phyloP scores from a whole-genome alignment of 129 eudicot genomes.

The Escallonia herrerae region DNA sequence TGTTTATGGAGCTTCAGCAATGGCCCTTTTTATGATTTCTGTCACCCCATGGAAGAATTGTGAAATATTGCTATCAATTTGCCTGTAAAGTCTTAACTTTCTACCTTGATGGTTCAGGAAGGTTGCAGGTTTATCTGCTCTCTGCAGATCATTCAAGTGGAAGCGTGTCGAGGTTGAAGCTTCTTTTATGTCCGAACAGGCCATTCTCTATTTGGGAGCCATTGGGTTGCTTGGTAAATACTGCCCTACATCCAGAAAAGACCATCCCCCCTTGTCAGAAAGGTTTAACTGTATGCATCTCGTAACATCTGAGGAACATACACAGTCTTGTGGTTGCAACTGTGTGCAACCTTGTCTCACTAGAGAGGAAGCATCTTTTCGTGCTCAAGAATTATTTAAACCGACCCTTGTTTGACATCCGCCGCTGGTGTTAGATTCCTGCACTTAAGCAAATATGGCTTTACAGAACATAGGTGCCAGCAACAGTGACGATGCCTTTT shows the following conservation, averaged over 20 bases:
- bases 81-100: neutral
- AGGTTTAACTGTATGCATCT: conserved; percentile 59
- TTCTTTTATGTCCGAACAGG: conserved; percentile 76
- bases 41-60: too few species aligned
- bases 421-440: neutral
- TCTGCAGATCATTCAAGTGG: conserved; percentile 19
- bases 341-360: conserved; percentile 28
- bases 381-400: conserved; percentile 5
- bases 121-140: conserved; percentile 11
- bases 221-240: conserved; percentile 78
- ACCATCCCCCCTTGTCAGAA: conserved; percentile 16
- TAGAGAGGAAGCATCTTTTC: conserved; percentile 3
- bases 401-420: conserved; percentile 10
- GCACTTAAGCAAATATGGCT: conserved; percentile 39
- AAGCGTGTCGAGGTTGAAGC: conserved; percentile 25
- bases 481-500: conserved; percentile 87
- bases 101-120: neutral
- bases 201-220: conserved; percentile 43
- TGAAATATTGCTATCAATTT: too few species aligned
- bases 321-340: conserved; percentile 35
- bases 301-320: conserved; percentile 26
- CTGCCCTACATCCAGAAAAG: conserved; percentile 41
- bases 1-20: too few species aligned
- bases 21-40: too few species aligned
- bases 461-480: conserved; percentile 80